Evolutionary conservation across 2,329 filamentous ascomycete species (phyloP).

Genomic region (Hypoxylon sp.): DNA sequence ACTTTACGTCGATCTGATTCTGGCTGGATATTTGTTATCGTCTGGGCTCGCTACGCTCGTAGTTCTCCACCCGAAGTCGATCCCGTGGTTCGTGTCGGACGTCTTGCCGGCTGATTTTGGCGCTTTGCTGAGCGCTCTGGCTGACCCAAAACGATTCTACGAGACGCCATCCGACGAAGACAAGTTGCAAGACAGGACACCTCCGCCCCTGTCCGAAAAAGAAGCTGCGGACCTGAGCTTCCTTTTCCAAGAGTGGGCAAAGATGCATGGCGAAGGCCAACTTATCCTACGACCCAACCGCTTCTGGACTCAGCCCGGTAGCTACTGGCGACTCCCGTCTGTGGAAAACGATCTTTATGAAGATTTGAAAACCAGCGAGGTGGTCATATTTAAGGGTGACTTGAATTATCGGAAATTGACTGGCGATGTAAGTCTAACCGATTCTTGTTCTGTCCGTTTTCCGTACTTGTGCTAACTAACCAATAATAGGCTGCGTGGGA

Average conservation of each 20-base stretch:
- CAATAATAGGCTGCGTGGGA: slow-evolving; percentile 75
- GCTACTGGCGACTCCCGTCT: slow-evolving; percentile 85
- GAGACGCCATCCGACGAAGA: slow-evolving; percentile 76
- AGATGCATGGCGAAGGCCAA: slow-evolving; percentile 82
- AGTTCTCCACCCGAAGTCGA: slow-evolving; percentile 90
- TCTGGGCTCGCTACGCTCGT: slow-evolving; percentile 85
- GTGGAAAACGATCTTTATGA: slow-evolving; percentile 73
- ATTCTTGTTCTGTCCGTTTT: neutral
- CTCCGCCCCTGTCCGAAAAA: slow-evolving; percentile 69
- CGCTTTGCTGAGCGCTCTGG: slow-evolving; percentile 82
- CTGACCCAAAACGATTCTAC: slow-evolving; percentile 81
- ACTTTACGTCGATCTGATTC: slow-evolving; percentile 91
- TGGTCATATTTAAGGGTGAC: slow-evolving; percentile 97
- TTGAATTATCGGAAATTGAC: slow-evolving; percentile 95
- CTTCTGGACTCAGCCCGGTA: slow-evolving; percentile 90
- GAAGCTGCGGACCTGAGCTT: slow-evolving; percentile 75
- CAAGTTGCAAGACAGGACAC: slow-evolving; percentile 62
- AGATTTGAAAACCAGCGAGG: slow-evolving; percentile 82
- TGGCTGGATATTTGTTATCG: slow-evolving; percentile 88
- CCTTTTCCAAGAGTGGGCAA: slow-evolving; percentile 83
- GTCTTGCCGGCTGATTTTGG: slow-evolving; percentile 87
- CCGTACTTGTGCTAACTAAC: slow-evolving; percentile 7
- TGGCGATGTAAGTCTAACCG: slow-evolving; percentile 74
- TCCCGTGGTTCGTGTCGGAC: slow-evolving; percentile 98
- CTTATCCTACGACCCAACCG: slow-evolving; percentile 82